Percentiles rank a stretch among this genome's conserved stretches.
Conservation (phyloP, 345 rosid genomes). For the Draba incana region DNA sequence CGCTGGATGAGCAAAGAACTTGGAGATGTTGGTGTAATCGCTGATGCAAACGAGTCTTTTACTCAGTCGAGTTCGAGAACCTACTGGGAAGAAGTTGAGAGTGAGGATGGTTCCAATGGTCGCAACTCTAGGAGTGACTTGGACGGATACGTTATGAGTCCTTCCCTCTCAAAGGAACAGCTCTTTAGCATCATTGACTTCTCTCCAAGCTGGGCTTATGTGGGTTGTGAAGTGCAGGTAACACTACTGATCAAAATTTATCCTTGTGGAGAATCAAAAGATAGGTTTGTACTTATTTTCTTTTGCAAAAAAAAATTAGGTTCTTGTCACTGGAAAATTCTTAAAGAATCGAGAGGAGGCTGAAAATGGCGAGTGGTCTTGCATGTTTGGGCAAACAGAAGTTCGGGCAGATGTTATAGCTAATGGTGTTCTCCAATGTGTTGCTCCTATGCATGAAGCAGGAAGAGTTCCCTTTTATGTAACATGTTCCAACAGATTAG, state of each 20-base stretch:
- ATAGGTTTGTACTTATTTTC: conserved; percentile 23
- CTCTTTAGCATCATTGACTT: conserved; percentile 80
- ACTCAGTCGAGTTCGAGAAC: conserved; percentile 59
- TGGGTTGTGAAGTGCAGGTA: conserved; percentile 73
- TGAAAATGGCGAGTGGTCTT: conserved; percentile 68
- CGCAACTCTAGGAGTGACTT: conserved; percentile 55
- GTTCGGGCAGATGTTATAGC: conserved; percentile 86
- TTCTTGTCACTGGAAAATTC: conserved; percentile 76
- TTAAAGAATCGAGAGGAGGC: conserved; percentile 60
- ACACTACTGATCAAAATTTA: conserved; percentile 4
- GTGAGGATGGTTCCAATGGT: conserved; percentile 57
- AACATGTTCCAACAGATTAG: conserved; percentile 87
- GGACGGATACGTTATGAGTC: conserved; percentile 60
- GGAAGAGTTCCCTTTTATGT: conserved; percentile 91
- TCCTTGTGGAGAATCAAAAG: conserved; percentile 8
- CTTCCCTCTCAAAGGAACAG: conserved; percentile 86
- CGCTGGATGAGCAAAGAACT: conserved; percentile 96
- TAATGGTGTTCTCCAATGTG: conserved; percentile 79
- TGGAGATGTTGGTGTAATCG: conserved; percentile 82
- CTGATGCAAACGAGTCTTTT: conserved; percentile 66
- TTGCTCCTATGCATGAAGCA: conserved; percentile 63
- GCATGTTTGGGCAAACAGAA: conserved; percentile 99
- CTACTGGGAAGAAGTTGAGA: conserved; percentile 68
- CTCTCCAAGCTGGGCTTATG: conserved; percentile 85
- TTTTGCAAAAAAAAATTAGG: conserved; percentile 48